Percentiles rank a stretch among this genome's conserved stretches.
phyloP scores from a whole-genome alignment of 192 early-diverging fungal species.

The Entophlyctis luteolus region DNA sequence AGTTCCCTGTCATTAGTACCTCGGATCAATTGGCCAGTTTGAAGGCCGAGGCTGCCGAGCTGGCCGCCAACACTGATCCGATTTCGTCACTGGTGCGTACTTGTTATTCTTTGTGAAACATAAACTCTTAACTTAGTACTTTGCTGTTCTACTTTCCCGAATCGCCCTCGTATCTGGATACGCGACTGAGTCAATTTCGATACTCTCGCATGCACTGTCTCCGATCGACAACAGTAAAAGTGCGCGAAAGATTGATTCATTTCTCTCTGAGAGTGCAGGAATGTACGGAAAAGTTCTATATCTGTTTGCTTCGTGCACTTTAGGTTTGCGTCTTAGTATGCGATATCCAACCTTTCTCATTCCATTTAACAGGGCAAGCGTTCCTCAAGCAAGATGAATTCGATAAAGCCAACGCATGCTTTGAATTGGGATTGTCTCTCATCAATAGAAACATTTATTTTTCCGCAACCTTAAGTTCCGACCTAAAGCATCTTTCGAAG shows the following conservation, averaged over 20 bases:
- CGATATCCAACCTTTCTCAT: neutral
- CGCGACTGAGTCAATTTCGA: neutral
- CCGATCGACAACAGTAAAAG: neutral
- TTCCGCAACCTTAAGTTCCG: neutral
- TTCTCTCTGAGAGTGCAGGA: neutral
- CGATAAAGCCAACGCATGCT: neutral
- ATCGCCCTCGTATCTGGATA: neutral
- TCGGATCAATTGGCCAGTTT: too few species aligned
- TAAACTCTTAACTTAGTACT: neutral
- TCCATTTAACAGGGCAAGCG: neutral
- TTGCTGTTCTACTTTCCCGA: neutral
- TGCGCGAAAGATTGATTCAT: neutral
- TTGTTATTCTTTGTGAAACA: too few species aligned
- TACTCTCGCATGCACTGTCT: neutral
- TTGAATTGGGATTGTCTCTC: neutral
- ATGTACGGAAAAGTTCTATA: neutral
- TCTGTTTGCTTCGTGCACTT: neutral
- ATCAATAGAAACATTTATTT: neutral
- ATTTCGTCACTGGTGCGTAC: too few species aligned
- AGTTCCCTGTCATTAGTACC: too few species aligned
- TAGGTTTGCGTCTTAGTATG: slow-evolving; percentile 6
- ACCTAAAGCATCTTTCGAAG: neutral
- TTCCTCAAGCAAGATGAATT: neutral
- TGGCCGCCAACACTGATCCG: too few species aligned
- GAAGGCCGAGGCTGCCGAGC: too few species aligned